A percentile compares a stretch with the other conserved stretches of the same genome.
These are phyloP conservation scores for Penicillium aurantiogriseum DNA, from an alignment of 2,329 filamentous ascomycete species.

Conservation along the genomic window DNA sequence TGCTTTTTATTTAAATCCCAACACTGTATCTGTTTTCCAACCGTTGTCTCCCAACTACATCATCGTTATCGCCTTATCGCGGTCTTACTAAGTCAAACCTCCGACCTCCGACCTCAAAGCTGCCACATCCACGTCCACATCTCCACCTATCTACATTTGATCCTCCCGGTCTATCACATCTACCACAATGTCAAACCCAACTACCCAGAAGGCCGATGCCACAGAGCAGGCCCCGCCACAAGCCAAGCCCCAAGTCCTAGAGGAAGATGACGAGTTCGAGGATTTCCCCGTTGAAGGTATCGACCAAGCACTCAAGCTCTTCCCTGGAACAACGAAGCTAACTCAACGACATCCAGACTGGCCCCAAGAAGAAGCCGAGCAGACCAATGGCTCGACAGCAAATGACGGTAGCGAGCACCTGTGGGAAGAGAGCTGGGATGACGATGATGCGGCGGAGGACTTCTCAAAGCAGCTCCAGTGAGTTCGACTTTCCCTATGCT, in stretches of 20 bases:
- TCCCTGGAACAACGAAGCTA: slow-evolving; percentile 2
- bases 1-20: not conserved
- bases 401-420: slow-evolving; percentile 71
- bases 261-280: slow-evolving; percentile 98
- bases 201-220: slow-evolving; percentile 36
- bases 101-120: slow-evolving; percentile 12
- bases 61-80: slow-evolving; percentile 12
- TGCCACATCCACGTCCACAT: slow-evolving; percentile 8
- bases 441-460: slow-evolving; percentile 94
- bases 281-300: slow-evolving; percentile 95
- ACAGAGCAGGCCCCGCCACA: slow-evolving; percentile 50
- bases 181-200: slow-evolving; percentile 48
- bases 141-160: slow-evolving; percentile 4
- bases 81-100: slow-evolving; percentile 16
- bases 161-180: slow-evolving; percentile 1
- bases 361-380: slow-evolving; percentile 84
- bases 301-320: not conserved
- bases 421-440: slow-evolving; percentile 99
- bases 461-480: slow-evolving; percentile 94
- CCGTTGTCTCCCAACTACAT: not conserved
- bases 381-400: slow-evolving; percentile 49
- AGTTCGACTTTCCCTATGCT: slow-evolving; percentile 35
- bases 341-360: slow-evolving; percentile 64
- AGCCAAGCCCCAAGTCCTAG: slow-evolving; percentile 69
- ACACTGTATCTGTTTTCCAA: not conserved